Conservation (phyloP, 2,329 filamentous ascomycete genomes). For the Sclerotinia minor region DNA sequence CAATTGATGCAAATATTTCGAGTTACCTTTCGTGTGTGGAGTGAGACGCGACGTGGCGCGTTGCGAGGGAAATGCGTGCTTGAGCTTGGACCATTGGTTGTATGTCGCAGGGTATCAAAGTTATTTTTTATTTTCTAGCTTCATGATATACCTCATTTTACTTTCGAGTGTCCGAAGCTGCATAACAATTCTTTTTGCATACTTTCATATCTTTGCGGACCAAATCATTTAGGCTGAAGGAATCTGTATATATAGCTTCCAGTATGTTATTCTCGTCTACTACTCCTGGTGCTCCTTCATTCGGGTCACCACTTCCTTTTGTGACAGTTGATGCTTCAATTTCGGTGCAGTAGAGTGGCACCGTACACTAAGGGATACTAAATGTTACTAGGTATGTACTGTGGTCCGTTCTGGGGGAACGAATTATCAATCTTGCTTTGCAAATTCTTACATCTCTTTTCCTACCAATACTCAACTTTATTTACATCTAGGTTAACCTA, state of each 20-base stretch:
- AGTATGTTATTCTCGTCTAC: not conserved
- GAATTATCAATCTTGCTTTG: no score
- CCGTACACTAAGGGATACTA: no score
- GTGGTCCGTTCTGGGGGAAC: no score
- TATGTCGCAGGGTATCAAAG: no score
- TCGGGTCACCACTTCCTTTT: not conserved
- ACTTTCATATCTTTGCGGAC: no score
- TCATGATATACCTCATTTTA: no score
- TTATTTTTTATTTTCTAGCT: not conserved
- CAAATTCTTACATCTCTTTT: no score
- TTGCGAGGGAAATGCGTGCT: not conserved
- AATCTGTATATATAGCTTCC: not conserved
- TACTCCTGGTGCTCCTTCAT: not conserved
- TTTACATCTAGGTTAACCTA: not conserved
- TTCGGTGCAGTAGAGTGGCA: not conserved
- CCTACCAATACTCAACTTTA: not conserved
- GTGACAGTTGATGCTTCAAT: not conserved
- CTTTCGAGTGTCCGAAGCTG: not conserved
- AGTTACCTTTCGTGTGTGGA: not conserved
- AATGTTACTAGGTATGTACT: no score
- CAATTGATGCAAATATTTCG: not conserved
- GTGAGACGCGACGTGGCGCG: constrained; percentile 11
- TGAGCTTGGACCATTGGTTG: not conserved
- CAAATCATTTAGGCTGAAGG: not conserved
- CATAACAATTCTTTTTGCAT: no score